Conservation (phyloP, 129 eudicot genomes). For the Smallanthus sonchifolius region DNA sequence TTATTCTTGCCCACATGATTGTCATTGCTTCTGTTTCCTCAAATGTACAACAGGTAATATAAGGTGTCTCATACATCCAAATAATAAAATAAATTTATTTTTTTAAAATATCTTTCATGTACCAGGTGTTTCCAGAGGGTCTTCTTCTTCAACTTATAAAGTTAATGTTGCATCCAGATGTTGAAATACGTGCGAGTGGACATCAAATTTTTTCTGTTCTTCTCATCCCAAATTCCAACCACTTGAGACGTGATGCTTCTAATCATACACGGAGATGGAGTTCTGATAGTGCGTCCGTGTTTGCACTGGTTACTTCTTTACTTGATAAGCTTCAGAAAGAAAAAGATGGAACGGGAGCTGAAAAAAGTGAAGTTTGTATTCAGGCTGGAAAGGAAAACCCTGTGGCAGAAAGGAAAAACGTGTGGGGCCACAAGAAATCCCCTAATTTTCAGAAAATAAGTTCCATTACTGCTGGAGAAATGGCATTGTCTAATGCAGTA, state of each 20-base stretch:
- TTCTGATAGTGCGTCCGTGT: slow-evolving; percentile 57
- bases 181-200: slow-evolving; percentile 79
- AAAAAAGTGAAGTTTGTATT: slow-evolving; percentile 34
- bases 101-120: neutral
- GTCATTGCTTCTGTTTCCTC: slow-evolving; percentile 62
- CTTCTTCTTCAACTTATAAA: slow-evolving; percentile 84
- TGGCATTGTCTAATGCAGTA: slow-evolving; percentile 57
- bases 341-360: slow-evolving; percentile 44
- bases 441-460: slow-evolving; percentile 73
- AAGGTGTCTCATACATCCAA: neutral
- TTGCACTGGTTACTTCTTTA: slow-evolving; percentile 65
- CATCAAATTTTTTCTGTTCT: slow-evolving; percentile 85
- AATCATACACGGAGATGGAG: slow-evolving; percentile 62
- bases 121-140: slow-evolving; percentile 85
- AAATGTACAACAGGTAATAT: slow-evolving; percentile 61
- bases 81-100: neutral
- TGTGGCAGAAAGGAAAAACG: slow-evolving; percentile 62
- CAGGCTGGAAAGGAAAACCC: slow-evolving; percentile 37
- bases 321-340: slow-evolving; percentile 84
- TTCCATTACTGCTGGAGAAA: slow-evolving; percentile 64
- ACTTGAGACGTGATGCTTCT: slow-evolving; percentile 51
- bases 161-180: slow-evolving; percentile 74
- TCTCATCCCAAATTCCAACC: slow-evolving; percentile 67
- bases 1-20: slow-evolving; percentile 87
- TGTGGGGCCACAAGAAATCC: slow-evolving; percentile 62